Evolutionary conservation across 2,329 filamentous ascomycete species (phyloP), one percentile per base, ranked within the genome.

Genomic region (Alternaria arborescens): DNA sequence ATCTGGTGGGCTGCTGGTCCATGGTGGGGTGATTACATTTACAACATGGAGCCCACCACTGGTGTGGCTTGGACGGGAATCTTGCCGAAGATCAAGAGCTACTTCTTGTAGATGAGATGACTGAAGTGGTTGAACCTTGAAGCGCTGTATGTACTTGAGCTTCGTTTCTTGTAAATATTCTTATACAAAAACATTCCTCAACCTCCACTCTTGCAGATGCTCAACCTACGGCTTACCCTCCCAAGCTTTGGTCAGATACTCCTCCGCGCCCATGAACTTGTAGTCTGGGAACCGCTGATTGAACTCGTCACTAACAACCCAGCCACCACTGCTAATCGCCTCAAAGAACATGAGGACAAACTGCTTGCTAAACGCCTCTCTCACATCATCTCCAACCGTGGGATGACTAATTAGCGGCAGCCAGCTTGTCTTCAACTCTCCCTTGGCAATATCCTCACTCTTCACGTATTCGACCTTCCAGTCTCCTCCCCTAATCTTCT

Each of bases 1-100:
- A 50, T 82, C 1, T 87, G 83, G 83, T 87, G 85, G 85, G 82
- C 82, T 30, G 85, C 83, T 22, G 85, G 85, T 0, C 85, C 85
- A 3, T 87, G 82, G 75, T 78, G 82, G 83, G 81, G 70, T 0
- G 69, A 77, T 56, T 85, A 85, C 58, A 82, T 84, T 44, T 85
- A 76, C 53, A 78, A 70, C 46, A 80, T 86, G 68, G 85, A 87
- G 77, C 84, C 85, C 1, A 72, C 79, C 7, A 76, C 57, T 61
- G 83, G 83, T 0, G 62, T 68, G 16, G 83, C 80, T 6, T 85
- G 82, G 73, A 69, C 36, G 12, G 62, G 51, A 6, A 63, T 78
- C 3, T 55, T 78, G 60, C 75, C 77, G 2, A 64, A 75, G 66
- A 78, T 78, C 43, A 78, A 77, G 73, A 69, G 70, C 14, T 77